These are phyloP conservation scores for Collybiopsis luxurians DNA, from an alignment of 768 basidiomycete genomes.

Conservation along the genomic window DNA sequence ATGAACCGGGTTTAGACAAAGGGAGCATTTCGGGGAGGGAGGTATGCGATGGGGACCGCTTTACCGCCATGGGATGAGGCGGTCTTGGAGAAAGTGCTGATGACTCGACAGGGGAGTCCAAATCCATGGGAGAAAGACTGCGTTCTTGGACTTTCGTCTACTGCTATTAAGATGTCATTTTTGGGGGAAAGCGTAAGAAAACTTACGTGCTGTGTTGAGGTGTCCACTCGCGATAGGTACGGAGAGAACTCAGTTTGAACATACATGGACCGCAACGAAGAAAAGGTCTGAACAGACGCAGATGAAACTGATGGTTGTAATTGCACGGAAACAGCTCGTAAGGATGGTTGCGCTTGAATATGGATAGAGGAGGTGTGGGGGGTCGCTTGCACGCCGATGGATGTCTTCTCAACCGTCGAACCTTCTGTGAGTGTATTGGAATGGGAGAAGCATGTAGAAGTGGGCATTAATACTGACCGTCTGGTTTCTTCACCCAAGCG, in stretches of 20 bases:
- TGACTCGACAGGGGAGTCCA: conserved; percentile 46
- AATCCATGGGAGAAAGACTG: conserved; percentile 62
- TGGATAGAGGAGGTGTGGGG: conserved; percentile 22
- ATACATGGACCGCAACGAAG: conserved; percentile 13
- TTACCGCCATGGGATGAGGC: background rate
- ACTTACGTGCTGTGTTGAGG: conserved; percentile 8
- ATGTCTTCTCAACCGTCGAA: conserved; percentile 23
- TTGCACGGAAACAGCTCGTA: conserved; percentile 37
- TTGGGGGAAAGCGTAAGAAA: background rate
- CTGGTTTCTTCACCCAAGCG: conserved; percentile 50
- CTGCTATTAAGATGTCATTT: background rate
- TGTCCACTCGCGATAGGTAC: conserved; percentile 13
- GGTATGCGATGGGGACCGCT: background rate
- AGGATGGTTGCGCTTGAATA: conserved; percentile 38
- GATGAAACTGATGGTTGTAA: conserved; percentile 14
- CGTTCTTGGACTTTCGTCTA: conserved; percentile 30
- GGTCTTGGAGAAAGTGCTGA: conserved; percentile 17
- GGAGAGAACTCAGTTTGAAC: conserved; percentile 16
- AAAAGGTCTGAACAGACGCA: conserved; percentile 21
- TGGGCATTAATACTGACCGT: conserved; percentile 33
- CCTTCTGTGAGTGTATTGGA: background rate
- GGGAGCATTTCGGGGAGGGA: conserved; percentile 6
- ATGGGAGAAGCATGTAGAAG: background rate
- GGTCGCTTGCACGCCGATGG: conserved; percentile 45
- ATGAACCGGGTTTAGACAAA: background rate